These are phyloP conservation scores for Starmera pachycereana DNA, from an alignment of 805 yeast genomes.

Conservation along the genomic window DNA sequence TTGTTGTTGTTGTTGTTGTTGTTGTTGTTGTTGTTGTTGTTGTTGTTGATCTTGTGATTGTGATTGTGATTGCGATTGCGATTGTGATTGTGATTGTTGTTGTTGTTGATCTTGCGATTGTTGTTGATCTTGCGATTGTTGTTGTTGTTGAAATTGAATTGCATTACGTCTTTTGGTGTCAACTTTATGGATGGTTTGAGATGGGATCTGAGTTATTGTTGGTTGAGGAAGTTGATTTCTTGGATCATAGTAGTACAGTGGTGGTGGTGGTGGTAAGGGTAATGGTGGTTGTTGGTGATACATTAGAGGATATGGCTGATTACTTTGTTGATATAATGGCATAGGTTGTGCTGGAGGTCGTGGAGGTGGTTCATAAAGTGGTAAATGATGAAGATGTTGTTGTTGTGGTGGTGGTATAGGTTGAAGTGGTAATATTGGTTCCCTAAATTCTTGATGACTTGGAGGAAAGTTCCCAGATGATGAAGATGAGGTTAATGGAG, in stretches of 20 bases:
- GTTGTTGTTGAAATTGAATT: conserved; percentile 3
- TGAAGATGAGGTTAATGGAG: not conserved
- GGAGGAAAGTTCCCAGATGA: not conserved
- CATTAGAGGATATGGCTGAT: conserved; percentile 1
- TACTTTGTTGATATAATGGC: not conserved
- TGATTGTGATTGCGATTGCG: conserved; percentile 7
- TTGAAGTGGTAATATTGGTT: conserved; percentile 5
- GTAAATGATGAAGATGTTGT: conserved; percentile 2
- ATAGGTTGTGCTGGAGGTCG: conserved; percentile 1
- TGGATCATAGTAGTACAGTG: not conserved
- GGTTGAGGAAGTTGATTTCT: not conserved
- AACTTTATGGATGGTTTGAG: not conserved
- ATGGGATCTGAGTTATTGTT: not conserved
- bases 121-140: conserved; percentile 11
- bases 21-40: conserved; percentile 4
- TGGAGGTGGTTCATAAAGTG: conserved; percentile 2
- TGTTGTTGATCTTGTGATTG: no score
- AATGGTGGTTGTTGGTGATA: not conserved
- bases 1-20: conserved; percentile 5
- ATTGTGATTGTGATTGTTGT: conserved; percentile 12
- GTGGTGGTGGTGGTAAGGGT: not conserved
- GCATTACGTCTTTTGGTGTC: not conserved
- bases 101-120: conserved; percentile 9
- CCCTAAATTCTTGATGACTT: conserved; percentile 4
- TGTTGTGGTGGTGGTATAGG: not conserved